Evolutionary conservation across 306 rosid genomes (phyloP).

Genomic region (Ceratonia siliqua): DNA sequence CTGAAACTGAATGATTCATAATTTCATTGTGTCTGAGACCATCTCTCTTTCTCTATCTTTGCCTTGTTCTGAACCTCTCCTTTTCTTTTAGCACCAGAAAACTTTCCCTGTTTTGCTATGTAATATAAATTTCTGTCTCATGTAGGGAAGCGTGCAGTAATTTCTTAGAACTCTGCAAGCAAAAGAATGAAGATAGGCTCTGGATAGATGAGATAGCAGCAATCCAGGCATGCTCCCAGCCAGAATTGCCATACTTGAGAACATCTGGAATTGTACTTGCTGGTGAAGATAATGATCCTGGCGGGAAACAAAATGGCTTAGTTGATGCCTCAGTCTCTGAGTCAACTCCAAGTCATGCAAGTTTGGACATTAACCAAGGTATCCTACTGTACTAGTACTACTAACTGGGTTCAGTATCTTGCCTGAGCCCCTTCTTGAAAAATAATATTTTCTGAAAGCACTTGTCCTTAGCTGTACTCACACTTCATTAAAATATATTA

Average conservation of each 20-base stretch:
- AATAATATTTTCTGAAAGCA: neutral
- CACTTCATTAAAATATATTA: slow-evolving; percentile 14
- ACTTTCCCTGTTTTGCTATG: slow-evolving; percentile 21
- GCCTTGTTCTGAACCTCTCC: neutral
- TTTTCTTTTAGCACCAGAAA: neutral
- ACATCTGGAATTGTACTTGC: slow-evolving; percentile 89
- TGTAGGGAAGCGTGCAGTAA: slow-evolving; percentile 92
- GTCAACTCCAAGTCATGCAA: slow-evolving; percentile 82
- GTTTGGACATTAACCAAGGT: slow-evolving; percentile 82
- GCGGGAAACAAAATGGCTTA: slow-evolving; percentile 52
- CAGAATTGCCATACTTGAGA: slow-evolving; percentile 69
- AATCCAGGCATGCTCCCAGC: slow-evolving; percentile 79
- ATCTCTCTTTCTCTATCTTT: neutral
- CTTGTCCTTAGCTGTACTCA: neutral
- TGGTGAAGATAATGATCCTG: slow-evolving; percentile 72
- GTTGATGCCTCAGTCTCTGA: slow-evolving; percentile 61
- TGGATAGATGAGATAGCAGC: slow-evolving; percentile 98
- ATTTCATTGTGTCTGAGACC: neutral
- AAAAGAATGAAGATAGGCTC: slow-evolving; percentile 89
- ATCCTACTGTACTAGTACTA: slow-evolving; percentile 31
- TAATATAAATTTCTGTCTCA: slow-evolving; percentile 19
- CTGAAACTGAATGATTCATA: neutral
- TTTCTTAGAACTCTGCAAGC: slow-evolving; percentile 83
- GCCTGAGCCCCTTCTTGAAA: neutral
- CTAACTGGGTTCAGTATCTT: slow-evolving; percentile 8